phyloP scores from a whole-genome alignment of 768 basidiomycete genomes.

The Phylloporus sp. region DNA sequence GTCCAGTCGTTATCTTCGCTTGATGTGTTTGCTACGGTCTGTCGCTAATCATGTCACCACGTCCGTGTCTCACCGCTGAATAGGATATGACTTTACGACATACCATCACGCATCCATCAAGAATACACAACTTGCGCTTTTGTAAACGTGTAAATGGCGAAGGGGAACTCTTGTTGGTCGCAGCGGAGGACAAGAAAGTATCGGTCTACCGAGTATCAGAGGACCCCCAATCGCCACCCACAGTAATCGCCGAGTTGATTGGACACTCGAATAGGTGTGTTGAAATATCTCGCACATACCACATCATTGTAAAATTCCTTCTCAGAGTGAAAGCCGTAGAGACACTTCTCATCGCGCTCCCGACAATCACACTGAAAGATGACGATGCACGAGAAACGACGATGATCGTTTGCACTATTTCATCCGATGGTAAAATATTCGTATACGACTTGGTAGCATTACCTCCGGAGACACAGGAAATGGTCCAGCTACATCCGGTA shows the following conservation, averaged over 20 bases:
- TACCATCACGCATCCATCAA: conserved; percentile 70
- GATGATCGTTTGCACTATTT: conserved; percentile 70
- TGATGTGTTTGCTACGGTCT: conserved; percentile 80
- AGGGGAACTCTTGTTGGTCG: conserved; percentile 74
- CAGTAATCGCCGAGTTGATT: conserved; percentile 62
- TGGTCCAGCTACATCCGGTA: conserved; percentile 47
- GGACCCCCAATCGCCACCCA: conserved; percentile 44
- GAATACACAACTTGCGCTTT: conserved; percentile 84
- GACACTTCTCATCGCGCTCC: conserved; percentile 58
- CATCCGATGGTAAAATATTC: conserved; percentile 85
- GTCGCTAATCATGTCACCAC: not conserved
- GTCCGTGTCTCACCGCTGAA: not conserved
- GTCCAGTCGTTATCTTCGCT: conserved; percentile 75
- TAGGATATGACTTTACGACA: conserved; percentile 79
- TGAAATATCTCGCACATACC: not conserved
- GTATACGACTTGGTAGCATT: conserved; percentile 66
- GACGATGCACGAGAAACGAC: conserved; percentile 38
- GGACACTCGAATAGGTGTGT: conserved; percentile 84
- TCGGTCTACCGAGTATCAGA: conserved; percentile 66
- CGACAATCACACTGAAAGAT: conserved; percentile 22
- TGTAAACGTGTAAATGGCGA: conserved; percentile 51
- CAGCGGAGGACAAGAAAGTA: conserved; percentile 87
- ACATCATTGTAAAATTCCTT: conserved; percentile 1
- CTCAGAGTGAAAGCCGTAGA: conserved; percentile 78
- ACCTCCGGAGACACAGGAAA: conserved; percentile 28